A percentile compares a stretch with the other conserved stretches of the same genome.
Conservation (phyloP, 257 asterid genomes). For the Primulina huaijiensis region DNA sequence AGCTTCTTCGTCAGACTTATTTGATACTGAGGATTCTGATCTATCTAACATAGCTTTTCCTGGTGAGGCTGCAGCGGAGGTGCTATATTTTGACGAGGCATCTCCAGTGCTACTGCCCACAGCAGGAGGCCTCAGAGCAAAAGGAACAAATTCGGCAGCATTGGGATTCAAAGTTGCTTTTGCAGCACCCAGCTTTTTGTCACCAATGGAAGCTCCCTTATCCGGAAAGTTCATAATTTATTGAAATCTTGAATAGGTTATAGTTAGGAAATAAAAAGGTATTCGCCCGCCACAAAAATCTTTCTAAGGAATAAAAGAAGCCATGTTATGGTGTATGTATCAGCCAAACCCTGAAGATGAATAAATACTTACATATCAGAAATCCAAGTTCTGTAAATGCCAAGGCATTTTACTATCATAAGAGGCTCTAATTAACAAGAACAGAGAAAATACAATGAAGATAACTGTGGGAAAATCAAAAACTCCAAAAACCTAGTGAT, state of each 20-base stretch:
- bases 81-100: conserved; percentile 39
- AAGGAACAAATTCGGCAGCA: conserved; percentile 89
- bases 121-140: conserved; percentile 56
- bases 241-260: conserved; percentile 7
- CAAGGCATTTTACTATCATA: not conserved
- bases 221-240: conserved; percentile 62
- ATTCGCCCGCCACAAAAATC: conserved; percentile 25
- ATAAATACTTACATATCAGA: conserved; percentile 19
- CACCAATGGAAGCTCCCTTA: conserved; percentile 61
- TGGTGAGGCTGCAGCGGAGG: conserved; percentile 33
- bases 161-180: conserved; percentile 77
- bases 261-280: conserved; percentile 15
- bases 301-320: conserved; percentile 19
- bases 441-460: not conserved
- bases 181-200: conserved; percentile 44
- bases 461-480: not conserved
- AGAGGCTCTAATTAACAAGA: not conserved
- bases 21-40: conserved; percentile 66
- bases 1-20: conserved; percentile 86
- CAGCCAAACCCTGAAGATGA: conserved; percentile 73
- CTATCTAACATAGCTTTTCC: conserved; percentile 67
- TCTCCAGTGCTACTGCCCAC: conserved; percentile 38
- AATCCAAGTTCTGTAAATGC: not conserved
- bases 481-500: not conserved
- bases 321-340: conserved; percentile 26